Base-by-base conservation (phyloP, 163 green algal species). In the Scenedesmus sp. region DNA sequence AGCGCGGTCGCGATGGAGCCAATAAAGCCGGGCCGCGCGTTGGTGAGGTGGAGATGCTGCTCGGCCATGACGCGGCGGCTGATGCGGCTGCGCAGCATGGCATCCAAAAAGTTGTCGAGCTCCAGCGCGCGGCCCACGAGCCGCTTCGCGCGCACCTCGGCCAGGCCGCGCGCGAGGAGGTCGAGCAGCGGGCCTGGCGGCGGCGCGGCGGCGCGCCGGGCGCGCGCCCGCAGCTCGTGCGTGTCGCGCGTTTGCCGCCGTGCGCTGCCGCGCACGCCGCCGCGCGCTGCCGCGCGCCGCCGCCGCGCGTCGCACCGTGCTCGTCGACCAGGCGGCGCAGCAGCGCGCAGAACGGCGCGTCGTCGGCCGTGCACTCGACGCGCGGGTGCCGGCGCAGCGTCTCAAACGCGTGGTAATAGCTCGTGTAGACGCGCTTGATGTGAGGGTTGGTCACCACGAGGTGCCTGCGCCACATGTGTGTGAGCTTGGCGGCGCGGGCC, bases 381-480 rank as follows among this genome's bases (percentile, higher is more conserved):
- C 63, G 77, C 1, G 70, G 77, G 47, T 88, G 26, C 9, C 58
- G 28, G 1, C 76, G 60, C 56, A 94, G 73, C 13, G 69, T 77
- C 39, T 81, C 60, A 65, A 92, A 90, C 26, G 87, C 87, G 18
- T 84, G 80, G 42, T 88, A 87, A 83, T 97, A 97, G 3, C 87
- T 79, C 62, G 93, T 81, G 84, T 97, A 97, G 13, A 96, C 92
- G 42, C 70, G 82, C 62, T 89, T 92, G 81, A 98, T 96, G 88
- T 98, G 91, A 0, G 94, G 94, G 83, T 98, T 98, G 42, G 84
- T 96, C 7, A 98, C 93, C 34, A 97, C 88, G 29, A 98, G 93
- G 84, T 96, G 63, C 17, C 82, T 89, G 70, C 60, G n/a, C n/a
- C n/a, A n/a, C n/a, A n/a, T n/a, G n/a, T n/a, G n/a, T n/a, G n/a